Percentiles rank a stretch among this genome's conserved stretches.
These are phyloP conservation scores for Tylopilus sp. DNA, from an alignment of 768 basidiomycete species.

Conservation along the genomic window DNA sequence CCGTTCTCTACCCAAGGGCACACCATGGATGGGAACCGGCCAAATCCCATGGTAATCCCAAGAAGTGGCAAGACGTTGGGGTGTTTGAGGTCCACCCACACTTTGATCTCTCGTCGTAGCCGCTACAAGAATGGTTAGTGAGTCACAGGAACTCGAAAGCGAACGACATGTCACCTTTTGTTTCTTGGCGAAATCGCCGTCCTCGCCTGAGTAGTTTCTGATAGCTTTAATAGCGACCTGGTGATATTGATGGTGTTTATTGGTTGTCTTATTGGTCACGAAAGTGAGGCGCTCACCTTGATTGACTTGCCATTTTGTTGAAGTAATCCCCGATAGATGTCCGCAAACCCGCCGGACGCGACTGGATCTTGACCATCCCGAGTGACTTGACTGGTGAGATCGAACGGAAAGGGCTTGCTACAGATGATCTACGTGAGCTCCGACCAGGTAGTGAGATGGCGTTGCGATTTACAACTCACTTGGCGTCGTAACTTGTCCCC, in stretches of 20 bases:
- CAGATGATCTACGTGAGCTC: neutral
- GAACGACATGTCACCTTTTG: neutral
- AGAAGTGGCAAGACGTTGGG: neutral
- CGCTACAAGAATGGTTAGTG: neutral
- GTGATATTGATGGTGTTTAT: neutral
- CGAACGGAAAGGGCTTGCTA: neutral
- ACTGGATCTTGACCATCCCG: neutral
- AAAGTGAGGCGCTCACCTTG: neutral
- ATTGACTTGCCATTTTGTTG: neutral
- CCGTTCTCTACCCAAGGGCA: neutral
- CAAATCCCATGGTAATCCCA: neutral
- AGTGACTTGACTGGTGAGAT: conserved; percentile 1
- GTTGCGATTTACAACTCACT: too few species aligned
- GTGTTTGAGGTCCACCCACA: conserved; percentile 20
- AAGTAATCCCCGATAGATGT: conserved; percentile 1
- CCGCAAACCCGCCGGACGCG: conserved; percentile 5
- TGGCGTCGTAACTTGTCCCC: too few species aligned
- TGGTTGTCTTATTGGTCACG: neutral
- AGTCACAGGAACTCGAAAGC: too few species aligned
- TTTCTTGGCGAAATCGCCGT: neutral
- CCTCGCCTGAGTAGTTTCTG: neutral
- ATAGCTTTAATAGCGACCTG: conserved; percentile 2
- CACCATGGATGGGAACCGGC: neutral
- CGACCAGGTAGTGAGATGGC: too few species aligned
- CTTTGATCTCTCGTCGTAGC: conserved; percentile 3